phyloP scores from a whole-genome alignment of 495 filamentous ascomycete species.

The Aspergillus baeticus region DNA sequence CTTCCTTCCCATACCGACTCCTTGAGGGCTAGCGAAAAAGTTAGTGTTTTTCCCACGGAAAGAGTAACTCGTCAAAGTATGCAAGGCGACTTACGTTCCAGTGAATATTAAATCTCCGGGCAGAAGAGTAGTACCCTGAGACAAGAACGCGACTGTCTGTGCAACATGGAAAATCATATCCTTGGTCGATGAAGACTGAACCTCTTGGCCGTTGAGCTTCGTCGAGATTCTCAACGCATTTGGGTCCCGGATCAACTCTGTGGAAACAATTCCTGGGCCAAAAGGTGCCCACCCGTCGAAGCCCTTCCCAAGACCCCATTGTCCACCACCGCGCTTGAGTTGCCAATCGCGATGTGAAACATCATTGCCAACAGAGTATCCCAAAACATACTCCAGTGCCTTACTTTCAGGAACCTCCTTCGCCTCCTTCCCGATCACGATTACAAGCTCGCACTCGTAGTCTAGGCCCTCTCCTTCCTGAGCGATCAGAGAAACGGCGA shows the following conservation, averaged over 20 bases:
- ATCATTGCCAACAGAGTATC: constrained; percentile 81
- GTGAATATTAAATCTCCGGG: constrained; percentile 85
- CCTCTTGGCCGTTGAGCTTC: constrained; percentile 66
- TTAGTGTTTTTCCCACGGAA: constrained; percentile 11
- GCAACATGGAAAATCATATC: constrained; percentile 84
- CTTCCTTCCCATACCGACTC: constrained; percentile 75
- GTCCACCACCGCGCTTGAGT: constrained; percentile 71
- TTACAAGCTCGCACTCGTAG: constrained; percentile 84
- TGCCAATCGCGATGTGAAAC: constrained; percentile 86
- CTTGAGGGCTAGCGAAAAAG: constrained; percentile 54
- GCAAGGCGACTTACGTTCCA: constrained; percentile 62
- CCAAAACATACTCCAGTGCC: constrained; percentile 74
- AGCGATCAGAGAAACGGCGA: constrained; percentile 61
- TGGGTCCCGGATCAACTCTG: constrained; percentile 65
- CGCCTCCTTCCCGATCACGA: constrained; percentile 71
- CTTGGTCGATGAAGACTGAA: constrained; percentile 71
- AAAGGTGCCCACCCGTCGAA: constrained; percentile 90
- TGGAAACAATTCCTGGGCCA: constrained; percentile 76
- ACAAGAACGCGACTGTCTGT: constrained; percentile 71
- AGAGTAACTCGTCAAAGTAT: not conserved
- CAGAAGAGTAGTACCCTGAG: constrained; percentile 72
- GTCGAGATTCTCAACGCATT: constrained; percentile 65
- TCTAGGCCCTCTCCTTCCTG: constrained; percentile 65
- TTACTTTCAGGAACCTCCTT: constrained; percentile 62
- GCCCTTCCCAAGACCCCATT: constrained; percentile 81